Evolutionary conservation across 208 protist species (phyloP).

Genomic region (Plasmodiophora brassicae): DNA sequence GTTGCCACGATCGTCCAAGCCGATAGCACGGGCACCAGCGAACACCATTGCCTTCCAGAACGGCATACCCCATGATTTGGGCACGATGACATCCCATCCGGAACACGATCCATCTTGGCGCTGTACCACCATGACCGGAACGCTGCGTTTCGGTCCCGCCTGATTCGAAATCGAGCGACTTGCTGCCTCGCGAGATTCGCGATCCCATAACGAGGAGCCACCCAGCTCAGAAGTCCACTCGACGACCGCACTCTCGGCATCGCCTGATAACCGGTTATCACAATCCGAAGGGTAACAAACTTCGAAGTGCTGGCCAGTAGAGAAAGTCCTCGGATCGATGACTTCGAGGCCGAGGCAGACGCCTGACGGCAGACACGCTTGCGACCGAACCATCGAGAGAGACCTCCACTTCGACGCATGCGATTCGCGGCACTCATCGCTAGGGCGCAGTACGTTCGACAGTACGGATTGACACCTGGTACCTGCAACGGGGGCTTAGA

Average conservation of each 20-base stretch:
- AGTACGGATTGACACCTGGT: no score
- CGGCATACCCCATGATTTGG: background rate
- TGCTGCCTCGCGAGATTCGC: background rate
- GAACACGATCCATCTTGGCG: background rate
- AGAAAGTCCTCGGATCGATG: background rate
- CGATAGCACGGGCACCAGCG: background rate
- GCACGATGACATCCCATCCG: constrained; percentile 21
- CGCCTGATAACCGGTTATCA: background rate
- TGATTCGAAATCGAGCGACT: background rate
- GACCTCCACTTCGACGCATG: background rate
- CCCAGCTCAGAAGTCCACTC: background rate
- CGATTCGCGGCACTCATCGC: no score
- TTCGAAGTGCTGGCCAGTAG: background rate
- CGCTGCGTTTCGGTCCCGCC: background rate
- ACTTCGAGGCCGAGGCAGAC: background rate
- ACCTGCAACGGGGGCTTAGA: no score
- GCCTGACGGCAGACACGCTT: background rate
- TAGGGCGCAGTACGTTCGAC: no score
- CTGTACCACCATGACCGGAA: constrained; percentile 25
- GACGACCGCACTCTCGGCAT: no score
- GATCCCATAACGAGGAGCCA: background rate
- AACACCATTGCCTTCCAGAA: background rate
- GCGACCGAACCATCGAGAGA: background rate
- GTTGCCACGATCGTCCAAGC: background rate
- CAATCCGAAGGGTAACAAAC: background rate